These are phyloP conservation scores for Ceratocystis papillata DNA, from an alignment of 2,329 filamentous ascomycete species.

Conservation along the genomic window DNA sequence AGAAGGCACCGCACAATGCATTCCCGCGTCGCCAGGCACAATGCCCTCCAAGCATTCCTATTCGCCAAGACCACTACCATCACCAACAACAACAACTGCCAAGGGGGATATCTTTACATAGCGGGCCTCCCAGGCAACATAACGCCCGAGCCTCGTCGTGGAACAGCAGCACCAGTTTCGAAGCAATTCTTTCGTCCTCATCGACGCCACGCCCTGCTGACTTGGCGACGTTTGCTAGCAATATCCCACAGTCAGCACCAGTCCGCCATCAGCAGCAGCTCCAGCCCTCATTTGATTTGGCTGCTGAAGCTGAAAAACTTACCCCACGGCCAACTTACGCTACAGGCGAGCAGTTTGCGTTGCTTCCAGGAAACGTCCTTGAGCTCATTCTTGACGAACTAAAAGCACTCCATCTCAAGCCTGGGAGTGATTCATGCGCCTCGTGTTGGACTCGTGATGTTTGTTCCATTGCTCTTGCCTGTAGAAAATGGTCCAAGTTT, in stretches of 20 bases:
- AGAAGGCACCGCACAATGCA: constrained; percentile 21
- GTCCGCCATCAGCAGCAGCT: constrained; percentile 21
- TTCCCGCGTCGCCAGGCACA: constrained; percentile 30
- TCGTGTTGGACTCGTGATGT: constrained; percentile 57
- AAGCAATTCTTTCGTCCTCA: constrained; percentile 31
- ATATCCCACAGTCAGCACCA: constrained; percentile 18
- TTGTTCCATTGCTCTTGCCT: constrained; percentile 41
- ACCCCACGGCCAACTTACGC: constrained; percentile 30
- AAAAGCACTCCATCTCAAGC: constrained; percentile 41
- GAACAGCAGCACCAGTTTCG: constrained; percentile 31
- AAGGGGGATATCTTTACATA: too few relatives aligned
- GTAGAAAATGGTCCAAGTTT: constrained; percentile 42
- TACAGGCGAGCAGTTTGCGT: constrained; percentile 44
- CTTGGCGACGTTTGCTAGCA: constrained; percentile 26
- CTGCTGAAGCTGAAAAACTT: constrained; percentile 30
- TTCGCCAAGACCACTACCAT: neutral
- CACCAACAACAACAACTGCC: neutral
- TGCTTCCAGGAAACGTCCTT: constrained; percentile 48
- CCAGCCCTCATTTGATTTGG: constrained; percentile 23
- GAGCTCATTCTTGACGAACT: constrained; percentile 46
- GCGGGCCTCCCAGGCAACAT: constrained; percentile 18
- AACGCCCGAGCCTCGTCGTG: constrained; percentile 29
- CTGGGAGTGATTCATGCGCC: constrained; percentile 44
- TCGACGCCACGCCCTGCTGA: constrained; percentile 24
- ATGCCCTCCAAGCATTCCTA: neutral